phyloP scores from a whole-genome alignment of 768 basidiomycete species.

The Auricularia auricula-judae region DNA sequence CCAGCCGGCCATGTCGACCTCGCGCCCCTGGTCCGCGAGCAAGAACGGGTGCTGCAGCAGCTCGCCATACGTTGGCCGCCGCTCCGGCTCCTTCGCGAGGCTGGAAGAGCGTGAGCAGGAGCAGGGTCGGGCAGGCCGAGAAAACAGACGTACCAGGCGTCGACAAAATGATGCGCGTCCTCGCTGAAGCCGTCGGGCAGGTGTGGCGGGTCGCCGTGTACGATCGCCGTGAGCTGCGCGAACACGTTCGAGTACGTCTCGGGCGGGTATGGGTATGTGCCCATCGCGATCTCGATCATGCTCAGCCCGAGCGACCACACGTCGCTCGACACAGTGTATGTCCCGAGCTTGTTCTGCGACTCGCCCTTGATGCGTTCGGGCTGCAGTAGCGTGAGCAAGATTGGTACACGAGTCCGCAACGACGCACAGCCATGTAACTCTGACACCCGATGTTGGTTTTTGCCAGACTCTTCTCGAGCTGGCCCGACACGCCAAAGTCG shows the following conservation, averaged over 20 bases:
- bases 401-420: slow-evolving; percentile 2
- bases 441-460: slow-evolving; percentile 99
- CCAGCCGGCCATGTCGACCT: slow-evolving; percentile 84
- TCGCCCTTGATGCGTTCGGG: slow-evolving; percentile 96
- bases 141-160: slow-evolving; percentile 36
- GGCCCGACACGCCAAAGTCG: slow-evolving; percentile 98
- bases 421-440: slow-evolving; percentile 90
- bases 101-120: slow-evolving; percentile 5
- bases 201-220: slow-evolving; percentile 85
- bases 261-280: slow-evolving; percentile 90
- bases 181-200: slow-evolving; percentile 63
- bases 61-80: slow-evolving; percentile 73
- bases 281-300: slow-evolving; percentile 86
- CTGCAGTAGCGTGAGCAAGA: slow-evolving; percentile 25
- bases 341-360: slow-evolving; percentile 71
- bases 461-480: slow-evolving; percentile 90
- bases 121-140: not conserved
- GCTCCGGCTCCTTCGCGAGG: slow-evolving; percentile 68
- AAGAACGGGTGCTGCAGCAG: slow-evolving; percentile 80
- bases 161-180: slow-evolving; percentile 73
- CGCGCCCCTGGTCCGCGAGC: slow-evolving; percentile 38
- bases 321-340: slow-evolving; percentile 94
- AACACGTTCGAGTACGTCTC: slow-evolving; percentile 97
- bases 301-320: slow-evolving; percentile 95
- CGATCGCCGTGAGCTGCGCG: slow-evolving; percentile 93